Evolutionary conservation across 1,284 basidiomycete genomes (phyloP).

Genomic region (Cutaneotrichosporon sp.): DNA sequence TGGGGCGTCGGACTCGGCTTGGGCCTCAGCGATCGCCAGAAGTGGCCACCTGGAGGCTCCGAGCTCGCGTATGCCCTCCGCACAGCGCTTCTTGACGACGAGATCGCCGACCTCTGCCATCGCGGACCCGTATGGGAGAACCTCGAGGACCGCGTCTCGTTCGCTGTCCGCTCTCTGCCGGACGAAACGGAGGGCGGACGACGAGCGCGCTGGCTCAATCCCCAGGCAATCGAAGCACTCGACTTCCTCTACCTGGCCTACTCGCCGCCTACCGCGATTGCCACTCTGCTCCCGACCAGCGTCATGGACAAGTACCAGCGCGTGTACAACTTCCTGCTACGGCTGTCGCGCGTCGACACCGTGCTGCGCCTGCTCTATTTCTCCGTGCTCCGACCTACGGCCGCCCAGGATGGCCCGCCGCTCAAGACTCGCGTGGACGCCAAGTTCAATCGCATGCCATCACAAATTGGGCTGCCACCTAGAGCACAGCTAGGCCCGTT

Average conservation of each 20-base stretch:
- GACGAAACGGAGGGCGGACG: conserved; percentile 58
- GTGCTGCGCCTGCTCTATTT: conserved; percentile 68
- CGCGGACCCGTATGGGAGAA: conserved; percentile 58
- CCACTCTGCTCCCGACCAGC: conserved; percentile 66
- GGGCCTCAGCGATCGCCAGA: conserved; percentile 65
- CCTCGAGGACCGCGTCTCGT: conserved; percentile 75
- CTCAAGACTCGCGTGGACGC: conserved; percentile 36
- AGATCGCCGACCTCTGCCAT: conserved; percentile 9
- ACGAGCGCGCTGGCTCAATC: conserved; percentile 73
- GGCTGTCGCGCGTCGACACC: conserved; percentile 73
- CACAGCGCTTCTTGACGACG: conserved; percentile 43
- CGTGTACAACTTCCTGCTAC: conserved; percentile 73
- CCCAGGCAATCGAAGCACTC: conserved; percentile 64
- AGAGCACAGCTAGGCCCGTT: conserved; percentile 51
- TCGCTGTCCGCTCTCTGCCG: conserved; percentile 70
- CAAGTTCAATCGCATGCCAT: conserved; percentile 9
- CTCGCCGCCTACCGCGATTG: conserved; percentile 70
- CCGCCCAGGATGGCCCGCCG: conserved; percentile 14
- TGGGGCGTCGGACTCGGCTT: conserved; percentile 67
- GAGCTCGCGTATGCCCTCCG: conserved; percentile 78
- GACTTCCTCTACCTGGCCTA: conserved; percentile 88
- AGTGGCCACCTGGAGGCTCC: conserved; percentile 81
- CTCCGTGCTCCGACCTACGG: conserved; percentile 26
- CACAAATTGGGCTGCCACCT: conserved; percentile 12
- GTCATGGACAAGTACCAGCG: conserved; percentile 80